phyloP scores from a whole-genome alignment of 2,329 filamentous ascomycete species.

The Colletotrichum sp. region DNA sequence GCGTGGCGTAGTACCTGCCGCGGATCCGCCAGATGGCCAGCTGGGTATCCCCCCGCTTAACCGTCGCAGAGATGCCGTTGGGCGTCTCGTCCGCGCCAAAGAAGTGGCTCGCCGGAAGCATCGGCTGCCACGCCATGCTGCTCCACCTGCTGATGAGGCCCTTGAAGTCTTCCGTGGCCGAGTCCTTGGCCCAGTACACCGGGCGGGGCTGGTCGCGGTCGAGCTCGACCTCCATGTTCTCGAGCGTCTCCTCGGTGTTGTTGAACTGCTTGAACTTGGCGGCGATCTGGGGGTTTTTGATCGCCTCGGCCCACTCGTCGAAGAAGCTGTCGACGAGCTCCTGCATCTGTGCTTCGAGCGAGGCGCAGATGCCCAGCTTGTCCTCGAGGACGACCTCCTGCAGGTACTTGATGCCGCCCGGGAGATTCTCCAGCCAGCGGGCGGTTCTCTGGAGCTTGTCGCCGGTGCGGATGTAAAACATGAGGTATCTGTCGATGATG shows the following conservation, averaged over 20 bases:
- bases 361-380: slow-evolving; percentile 82
- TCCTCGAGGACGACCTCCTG: slow-evolving; percentile 83
- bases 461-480: slow-evolving; percentile 92
- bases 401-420: slow-evolving; percentile 83
- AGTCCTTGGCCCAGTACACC: slow-evolving; percentile 76
- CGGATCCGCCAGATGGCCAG: slow-evolving; percentile 84
- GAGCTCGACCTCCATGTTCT: slow-evolving; percentile 70
- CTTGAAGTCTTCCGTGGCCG: slow-evolving; percentile 73
- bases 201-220: slow-evolving; percentile 79
- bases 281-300: slow-evolving; percentile 70
- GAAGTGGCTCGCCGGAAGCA: slow-evolving; percentile 75
- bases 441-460: slow-evolving; percentile 90
- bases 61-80: slow-evolving; percentile 74
- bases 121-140: slow-evolving; percentile 76
- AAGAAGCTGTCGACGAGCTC: slow-evolving; percentile 84
- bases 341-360: slow-evolving; percentile 87
- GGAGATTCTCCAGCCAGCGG: slow-evolving; percentile 83
- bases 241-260: slow-evolving; percentile 75
- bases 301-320: slow-evolving; percentile 88
- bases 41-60: slow-evolving; percentile 90
- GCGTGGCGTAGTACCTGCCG: slow-evolving; percentile 81
- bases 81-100: slow-evolving; percentile 63
- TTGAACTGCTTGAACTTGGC: slow-evolving; percentile 81
- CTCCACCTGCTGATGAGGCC: slow-evolving; percentile 67
- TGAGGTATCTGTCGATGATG: slow-evolving; percentile 86